Evolutionary conservation across 495 filamentous ascomycete genomes (phyloP).

Genomic region (Bathelium albidoporum): DNA sequence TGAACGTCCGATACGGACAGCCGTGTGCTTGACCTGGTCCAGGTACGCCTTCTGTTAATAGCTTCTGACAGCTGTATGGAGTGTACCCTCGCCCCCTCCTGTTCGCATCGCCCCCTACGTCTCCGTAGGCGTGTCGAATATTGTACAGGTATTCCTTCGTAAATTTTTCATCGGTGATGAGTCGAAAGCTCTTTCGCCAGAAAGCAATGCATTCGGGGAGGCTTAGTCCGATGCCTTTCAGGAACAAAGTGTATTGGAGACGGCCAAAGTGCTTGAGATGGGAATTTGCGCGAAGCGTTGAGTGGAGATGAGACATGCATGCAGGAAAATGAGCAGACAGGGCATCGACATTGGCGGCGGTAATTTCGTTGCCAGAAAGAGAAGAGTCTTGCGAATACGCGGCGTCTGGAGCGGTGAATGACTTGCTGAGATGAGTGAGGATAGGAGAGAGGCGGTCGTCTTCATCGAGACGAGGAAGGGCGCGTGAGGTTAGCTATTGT

Average conservation of each 20-base stretch:
- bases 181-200: constrained; percentile 78
- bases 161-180: constrained; percentile 59
- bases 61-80: constrained; percentile 88
- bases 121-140: constrained; percentile 83
- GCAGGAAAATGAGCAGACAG: constrained; percentile 81
- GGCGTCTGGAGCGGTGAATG: constrained; percentile 83
- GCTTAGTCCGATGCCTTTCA: constrained; percentile 90
- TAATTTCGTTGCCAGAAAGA: constrained; percentile 51
- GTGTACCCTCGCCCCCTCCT: constrained; percentile 75
- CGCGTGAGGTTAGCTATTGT: constrained; percentile 66
- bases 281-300: constrained; percentile 66
- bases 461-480: constrained; percentile 86
- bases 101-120: constrained; percentile 88
- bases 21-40: constrained; percentile 80
- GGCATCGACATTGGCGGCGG: constrained; percentile 68
- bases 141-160: constrained; percentile 86
- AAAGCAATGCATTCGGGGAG: constrained; percentile 90
- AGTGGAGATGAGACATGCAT: constrained; percentile 89
- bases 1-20: constrained; percentile 92
- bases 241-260: constrained; percentile 91
- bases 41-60: constrained; percentile 75
- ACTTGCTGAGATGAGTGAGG: constrained; percentile 80
- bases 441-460: constrained; percentile 93
- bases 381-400: constrained; percentile 52
- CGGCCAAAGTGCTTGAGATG: constrained; percentile 91